Evolutionary conservation across 2,329 filamentous ascomycete species (phyloP).

Genomic region (Monilinia fructicola): DNA sequence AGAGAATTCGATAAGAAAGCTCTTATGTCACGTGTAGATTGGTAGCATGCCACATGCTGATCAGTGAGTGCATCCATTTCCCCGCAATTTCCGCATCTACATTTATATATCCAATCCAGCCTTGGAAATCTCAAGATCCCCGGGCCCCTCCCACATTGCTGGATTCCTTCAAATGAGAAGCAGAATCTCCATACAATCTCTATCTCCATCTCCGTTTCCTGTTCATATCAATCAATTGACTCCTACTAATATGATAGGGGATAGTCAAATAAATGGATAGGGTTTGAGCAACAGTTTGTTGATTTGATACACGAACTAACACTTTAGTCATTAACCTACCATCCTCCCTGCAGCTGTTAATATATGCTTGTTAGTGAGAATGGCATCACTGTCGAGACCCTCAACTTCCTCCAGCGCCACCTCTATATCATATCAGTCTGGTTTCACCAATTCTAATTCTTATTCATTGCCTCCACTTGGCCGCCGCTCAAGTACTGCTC

Average conservation of each 20-base stretch:
- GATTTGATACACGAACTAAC: slow-evolving; percentile 28
- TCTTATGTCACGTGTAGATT: too few species aligned
- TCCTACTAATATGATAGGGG: not conserved
- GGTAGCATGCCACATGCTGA: not conserved
- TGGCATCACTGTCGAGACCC: slow-evolving; percentile 30
- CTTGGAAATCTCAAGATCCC: too few species aligned
- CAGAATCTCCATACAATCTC: too few species aligned
- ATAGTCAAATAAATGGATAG: not conserved
- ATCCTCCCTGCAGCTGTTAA: not conserved
- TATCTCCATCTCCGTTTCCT: not conserved
- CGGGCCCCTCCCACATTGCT: too few species aligned
- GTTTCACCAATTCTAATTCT: slow-evolving; percentile 38
- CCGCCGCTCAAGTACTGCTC: slow-evolving; percentile 35
- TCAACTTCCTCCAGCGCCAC: slow-evolving; percentile 35
- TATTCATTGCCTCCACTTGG: slow-evolving; percentile 26
- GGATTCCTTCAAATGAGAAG: too few species aligned
- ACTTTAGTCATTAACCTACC: slow-evolving; percentile 10
- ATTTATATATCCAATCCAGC: not conserved
- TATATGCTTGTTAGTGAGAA: slow-evolving; percentile 3
- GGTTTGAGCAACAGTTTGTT: slow-evolving; percentile 7
- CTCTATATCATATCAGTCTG: slow-evolving; percentile 35
- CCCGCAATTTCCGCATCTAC: not conserved
- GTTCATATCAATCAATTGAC: not conserved
- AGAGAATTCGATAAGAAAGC: too few species aligned
- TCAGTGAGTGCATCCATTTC: slow-evolving; percentile 6